These are phyloP conservation scores for Aspergillus egyptiacus DNA, from an alignment of 495 filamentous ascomycete genomes.

Conservation along the genomic window DNA sequence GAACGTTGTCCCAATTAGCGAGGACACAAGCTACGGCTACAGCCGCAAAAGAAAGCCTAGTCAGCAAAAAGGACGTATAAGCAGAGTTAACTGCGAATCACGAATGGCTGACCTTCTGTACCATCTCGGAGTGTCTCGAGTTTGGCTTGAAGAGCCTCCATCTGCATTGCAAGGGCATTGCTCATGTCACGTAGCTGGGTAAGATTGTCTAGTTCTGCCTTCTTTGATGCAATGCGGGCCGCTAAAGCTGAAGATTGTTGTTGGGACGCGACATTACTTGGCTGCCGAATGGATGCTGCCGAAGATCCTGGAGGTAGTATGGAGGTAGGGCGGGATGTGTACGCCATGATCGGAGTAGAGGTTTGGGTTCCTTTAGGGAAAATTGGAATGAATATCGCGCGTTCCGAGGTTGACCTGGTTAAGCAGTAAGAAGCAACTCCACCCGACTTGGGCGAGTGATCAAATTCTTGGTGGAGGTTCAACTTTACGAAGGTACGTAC, in stretches of 20 bases:
- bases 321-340: slow-evolving; percentile 45
- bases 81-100: background rate
- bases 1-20: slow-evolving; percentile 93
- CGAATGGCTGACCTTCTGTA: slow-evolving; percentile 65
- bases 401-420: too few relatives aligned
- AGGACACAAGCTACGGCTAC: slow-evolving; percentile 86
- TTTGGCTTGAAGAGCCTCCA: slow-evolving; percentile 87
- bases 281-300: slow-evolving; percentile 31
- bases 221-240: slow-evolving; percentile 87
- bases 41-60: slow-evolving; percentile 9
- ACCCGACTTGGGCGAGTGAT: too few relatives aligned
- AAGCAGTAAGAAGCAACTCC: too few relatives aligned
- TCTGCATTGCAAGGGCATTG: slow-evolving; percentile 77
- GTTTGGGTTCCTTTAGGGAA: too few relatives aligned
- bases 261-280: slow-evolving; percentile 35
- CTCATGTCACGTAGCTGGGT: slow-evolving; percentile 84
- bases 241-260: slow-evolving; percentile 78
- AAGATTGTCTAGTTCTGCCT: slow-evolving; percentile 83
- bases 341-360: slow-evolving; percentile 47
- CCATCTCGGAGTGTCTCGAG: slow-evolving; percentile 82
- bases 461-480: too few relatives aligned
- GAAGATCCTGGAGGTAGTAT: slow-evolving; percentile 30
- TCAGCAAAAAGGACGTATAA: background rate
- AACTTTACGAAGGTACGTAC: too few relatives aligned
- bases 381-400: too few relatives aligned